Evolutionary conservation across 768 basidiomycete species (phyloP).

Genomic region (Leccinum uliginosum): DNA sequence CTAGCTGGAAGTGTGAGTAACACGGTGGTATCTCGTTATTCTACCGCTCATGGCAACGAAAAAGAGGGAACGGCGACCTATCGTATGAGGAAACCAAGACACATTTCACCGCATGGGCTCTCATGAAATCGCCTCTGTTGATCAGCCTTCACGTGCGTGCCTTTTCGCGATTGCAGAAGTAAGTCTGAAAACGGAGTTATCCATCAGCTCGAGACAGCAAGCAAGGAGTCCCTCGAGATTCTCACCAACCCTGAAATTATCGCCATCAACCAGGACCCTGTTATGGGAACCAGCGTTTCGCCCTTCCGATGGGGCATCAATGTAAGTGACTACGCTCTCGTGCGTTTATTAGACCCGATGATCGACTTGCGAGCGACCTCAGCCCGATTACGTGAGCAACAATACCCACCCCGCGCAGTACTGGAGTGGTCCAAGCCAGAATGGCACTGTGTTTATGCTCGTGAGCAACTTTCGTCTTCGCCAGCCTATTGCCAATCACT

Average conservation of each 20-base stretch:
- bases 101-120: constrained; percentile 70
- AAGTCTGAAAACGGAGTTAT: background rate
- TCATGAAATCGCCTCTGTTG: constrained; percentile 65
- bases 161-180: constrained; percentile 4
- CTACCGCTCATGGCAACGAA: background rate
- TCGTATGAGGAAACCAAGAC: constrained; percentile 62
- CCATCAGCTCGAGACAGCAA: constrained; percentile 46
- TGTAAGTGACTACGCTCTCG: constrained; percentile 33
- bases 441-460: constrained; percentile 66
- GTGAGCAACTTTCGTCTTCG: constrained; percentile 30
- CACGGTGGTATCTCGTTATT: background rate
- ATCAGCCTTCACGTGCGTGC: constrained; percentile 53
- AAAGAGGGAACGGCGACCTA: constrained; percentile 59
- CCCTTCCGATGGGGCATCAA: constrained; percentile 70
- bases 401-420: constrained; percentile 60
- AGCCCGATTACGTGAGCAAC: constrained; percentile 38
- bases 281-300: constrained; percentile 54
- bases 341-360: background rate
- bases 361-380: background rate
- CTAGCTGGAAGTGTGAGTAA: constrained; percentile 53
- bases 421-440: constrained; percentile 64
- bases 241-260: constrained; percentile 61
- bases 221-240: constrained; percentile 48
- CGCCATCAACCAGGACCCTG: constrained; percentile 66
- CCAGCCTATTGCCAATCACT: background rate